phyloP scores from a whole-genome alignment of 2,329 filamentous ascomycete species.

The Neofusicoccum sp. region DNA sequence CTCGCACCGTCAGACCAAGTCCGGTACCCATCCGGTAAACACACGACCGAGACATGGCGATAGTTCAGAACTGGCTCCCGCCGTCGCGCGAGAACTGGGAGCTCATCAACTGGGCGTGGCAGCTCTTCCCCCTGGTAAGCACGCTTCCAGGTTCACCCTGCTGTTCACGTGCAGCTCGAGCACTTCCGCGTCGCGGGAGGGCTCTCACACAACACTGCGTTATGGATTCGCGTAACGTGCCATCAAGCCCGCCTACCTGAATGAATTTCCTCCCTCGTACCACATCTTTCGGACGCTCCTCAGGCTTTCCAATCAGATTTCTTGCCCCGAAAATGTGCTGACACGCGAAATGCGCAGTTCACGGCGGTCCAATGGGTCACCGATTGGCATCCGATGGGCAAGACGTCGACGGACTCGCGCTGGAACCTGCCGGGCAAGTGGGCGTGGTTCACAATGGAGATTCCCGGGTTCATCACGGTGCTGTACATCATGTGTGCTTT shows the following conservation, averaged over 20 bases:
- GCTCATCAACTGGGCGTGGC: conserved; percentile 47
- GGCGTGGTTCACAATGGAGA: conserved; percentile 89
- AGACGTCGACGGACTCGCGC: conserved; percentile 74
- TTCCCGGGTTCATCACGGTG: conserved; percentile 73
- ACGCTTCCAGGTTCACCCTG: too few species aligned
- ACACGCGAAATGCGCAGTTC: conserved; percentile 54
- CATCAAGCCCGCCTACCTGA: too few species aligned
- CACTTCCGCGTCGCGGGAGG: background rate
- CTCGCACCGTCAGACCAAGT: background rate
- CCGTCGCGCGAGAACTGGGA: conserved; percentile 56
- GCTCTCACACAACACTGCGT: background rate
- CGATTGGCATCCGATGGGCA: conserved; percentile 89
- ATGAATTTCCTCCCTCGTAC: background rate
- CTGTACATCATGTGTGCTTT: conserved; percentile 77
- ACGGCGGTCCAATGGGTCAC: conserved; percentile 71
- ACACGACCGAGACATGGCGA: conserved; percentile 37
- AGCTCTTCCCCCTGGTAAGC: conserved; percentile 55
- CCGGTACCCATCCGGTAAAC: background rate
- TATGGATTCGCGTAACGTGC: too few species aligned
- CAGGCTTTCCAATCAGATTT: too few species aligned
- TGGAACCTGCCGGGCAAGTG: conserved; percentile 88
- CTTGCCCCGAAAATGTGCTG: background rate
- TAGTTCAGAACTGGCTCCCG: conserved; percentile 49
- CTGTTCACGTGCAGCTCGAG: background rate
- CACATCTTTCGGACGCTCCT: too few species aligned